Conservation (phyloP, 192 early-diverging fungal genomes). For the Umbelopsis sp. region DNA sequence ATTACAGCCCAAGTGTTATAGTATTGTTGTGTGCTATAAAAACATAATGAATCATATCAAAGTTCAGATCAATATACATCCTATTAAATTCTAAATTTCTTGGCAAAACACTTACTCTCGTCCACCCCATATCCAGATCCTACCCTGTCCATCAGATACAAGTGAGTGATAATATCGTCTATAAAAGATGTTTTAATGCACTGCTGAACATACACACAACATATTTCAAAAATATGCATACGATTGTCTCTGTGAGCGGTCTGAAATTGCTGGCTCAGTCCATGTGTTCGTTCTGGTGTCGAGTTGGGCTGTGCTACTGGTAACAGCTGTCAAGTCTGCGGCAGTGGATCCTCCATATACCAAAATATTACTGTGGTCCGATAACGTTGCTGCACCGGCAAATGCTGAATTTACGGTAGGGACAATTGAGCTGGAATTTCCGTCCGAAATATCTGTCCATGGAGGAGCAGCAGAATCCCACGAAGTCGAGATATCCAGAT, state of each 20-base stretch:
- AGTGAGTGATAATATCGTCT: constrained; percentile 25
- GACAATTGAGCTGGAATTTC: not conserved
- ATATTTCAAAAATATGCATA: not conserved
- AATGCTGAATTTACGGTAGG: not conserved
- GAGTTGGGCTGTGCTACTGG: not conserved
- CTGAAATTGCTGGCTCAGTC: constrained; percentile 17
- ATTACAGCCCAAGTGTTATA: constrained; percentile 24
- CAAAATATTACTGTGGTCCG: constrained; percentile 7
- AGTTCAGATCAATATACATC: not conserved
- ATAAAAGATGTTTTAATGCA: not conserved
- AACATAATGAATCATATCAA: not conserved
- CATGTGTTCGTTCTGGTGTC: constrained; percentile 25
- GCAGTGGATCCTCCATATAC: constrained; percentile 19
- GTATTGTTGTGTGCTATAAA: constrained; percentile 5
- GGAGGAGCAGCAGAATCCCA: constrained; percentile 5
- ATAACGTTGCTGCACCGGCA: constrained; percentile 9
- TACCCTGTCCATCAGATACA: constrained; percentile 29
- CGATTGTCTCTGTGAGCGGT: not conserved
- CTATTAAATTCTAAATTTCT: not conserved
- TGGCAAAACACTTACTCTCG: constrained; percentile 12
- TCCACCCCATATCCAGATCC: constrained; percentile 37
- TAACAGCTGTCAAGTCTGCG: not conserved
- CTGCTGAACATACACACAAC: not conserved
- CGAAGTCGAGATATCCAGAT: constrained; percentile 5
- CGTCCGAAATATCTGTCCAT: not conserved